phyloP scores from a whole-genome alignment of 768 basidiomycete species.

The Artomyces pyxidatus region DNA sequence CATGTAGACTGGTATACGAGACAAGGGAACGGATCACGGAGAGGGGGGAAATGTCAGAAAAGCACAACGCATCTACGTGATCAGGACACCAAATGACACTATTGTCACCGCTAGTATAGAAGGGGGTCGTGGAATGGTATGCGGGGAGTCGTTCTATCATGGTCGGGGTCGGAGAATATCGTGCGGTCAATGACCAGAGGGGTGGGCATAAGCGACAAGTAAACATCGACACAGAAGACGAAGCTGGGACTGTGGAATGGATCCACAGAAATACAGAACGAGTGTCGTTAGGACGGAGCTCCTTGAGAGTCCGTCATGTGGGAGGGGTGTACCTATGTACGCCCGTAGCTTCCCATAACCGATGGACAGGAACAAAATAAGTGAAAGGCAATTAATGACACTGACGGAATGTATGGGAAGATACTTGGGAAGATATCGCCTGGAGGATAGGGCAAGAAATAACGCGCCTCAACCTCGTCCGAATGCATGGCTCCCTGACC shows the following conservation, averaged over 20 bases:
- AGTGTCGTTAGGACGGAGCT: background rate
- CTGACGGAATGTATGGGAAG: no score
- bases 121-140: background rate
- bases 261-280: background rate
- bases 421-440: no score
- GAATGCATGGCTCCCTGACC: conserved; percentile 17
- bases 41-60: background rate
- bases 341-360: background rate
- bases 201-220: background rate
- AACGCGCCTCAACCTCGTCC: background rate
- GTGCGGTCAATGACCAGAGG: background rate
- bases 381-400: background rate
- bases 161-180: background rate
- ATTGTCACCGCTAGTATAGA: background rate
- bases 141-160: background rate
- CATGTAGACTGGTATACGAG: conserved; percentile 4
- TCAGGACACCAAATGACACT: background rate
- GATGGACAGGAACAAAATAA: background rate
- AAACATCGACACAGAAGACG: background rate
- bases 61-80: background rate
- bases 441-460: no score
- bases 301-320: background rate
- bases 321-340: background rate
- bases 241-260: background rate
- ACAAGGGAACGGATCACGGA: background rate